A percentile compares a stretch with the other conserved stretches of the same genome.
These are phyloP conservation scores for Coleophoma cylindrospora DNA, from an alignment of 2,329 filamentous ascomycete genomes.

Conservation along the genomic window DNA sequence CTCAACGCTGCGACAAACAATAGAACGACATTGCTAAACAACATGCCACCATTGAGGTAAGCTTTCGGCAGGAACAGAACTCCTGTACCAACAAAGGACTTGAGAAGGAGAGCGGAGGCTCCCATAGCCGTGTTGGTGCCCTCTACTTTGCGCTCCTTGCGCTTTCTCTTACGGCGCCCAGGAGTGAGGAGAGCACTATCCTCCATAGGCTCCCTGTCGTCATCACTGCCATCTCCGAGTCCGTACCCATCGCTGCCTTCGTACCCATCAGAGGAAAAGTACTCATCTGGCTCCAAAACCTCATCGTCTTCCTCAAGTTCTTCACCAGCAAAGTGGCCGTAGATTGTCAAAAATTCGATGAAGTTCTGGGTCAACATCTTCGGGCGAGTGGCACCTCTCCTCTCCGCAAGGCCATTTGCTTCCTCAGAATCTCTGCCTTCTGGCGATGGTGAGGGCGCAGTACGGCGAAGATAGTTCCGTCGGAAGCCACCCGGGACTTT, in stretches of 20 bases:
- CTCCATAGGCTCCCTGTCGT: constrained; percentile 77
- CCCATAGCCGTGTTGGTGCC: constrained; percentile 76
- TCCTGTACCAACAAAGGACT: constrained; percentile 96
- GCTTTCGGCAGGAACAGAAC: constrained; percentile 90
- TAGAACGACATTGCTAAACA: constrained; percentile 92
- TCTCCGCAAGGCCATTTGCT: constrained; percentile 30
- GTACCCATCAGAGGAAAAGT: constrained; percentile 75
- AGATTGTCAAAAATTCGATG: constrained; percentile 89
- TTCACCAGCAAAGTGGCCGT: constrained; percentile 96
- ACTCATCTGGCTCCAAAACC: constrained; percentile 79
- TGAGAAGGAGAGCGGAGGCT: constrained; percentile 80
- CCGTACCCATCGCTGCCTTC: constrained; percentile 46
- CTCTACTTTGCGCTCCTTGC: constrained; percentile 67
- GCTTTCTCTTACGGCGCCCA: constrained; percentile 67
- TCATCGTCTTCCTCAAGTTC: constrained; percentile 96
- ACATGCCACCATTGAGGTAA: constrained; percentile 94
- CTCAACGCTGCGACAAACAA: constrained; percentile 79
- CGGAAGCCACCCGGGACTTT: constrained; percentile 92
- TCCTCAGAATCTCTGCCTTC: constrained; percentile 28
- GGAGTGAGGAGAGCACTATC: constrained; percentile 77
- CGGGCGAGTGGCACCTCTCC: constrained; percentile 37
- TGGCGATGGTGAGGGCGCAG: constrained; percentile 58
- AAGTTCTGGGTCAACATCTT: constrained; percentile 86
- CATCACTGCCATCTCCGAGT: constrained; percentile 49
- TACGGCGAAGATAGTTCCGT: constrained; percentile 78